Percentiles rank a stretch among this genome's conserved stretches.
phyloP scores from a whole-genome alignment of 1,139 yeast species.

The Geotrichum bryndzae region DNA sequence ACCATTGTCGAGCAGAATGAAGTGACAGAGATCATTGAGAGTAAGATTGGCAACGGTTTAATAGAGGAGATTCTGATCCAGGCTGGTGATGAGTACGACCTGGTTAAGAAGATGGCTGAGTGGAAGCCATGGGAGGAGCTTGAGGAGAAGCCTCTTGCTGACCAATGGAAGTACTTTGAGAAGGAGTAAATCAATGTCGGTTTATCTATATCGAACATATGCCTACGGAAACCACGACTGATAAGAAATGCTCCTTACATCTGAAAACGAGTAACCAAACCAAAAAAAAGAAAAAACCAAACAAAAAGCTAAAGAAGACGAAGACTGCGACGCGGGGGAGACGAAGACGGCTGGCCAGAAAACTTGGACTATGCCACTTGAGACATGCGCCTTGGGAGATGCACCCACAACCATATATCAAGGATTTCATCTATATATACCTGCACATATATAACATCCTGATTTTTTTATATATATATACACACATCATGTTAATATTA shows the following conservation, averaged over 20 bases:
- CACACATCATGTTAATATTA: background rate
- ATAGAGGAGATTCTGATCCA: conserved; percentile 78
- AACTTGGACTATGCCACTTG: background rate
- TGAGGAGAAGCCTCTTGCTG: conserved; percentile 38
- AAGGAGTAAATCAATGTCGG: conserved; percentile 17
- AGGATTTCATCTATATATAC: background rate
- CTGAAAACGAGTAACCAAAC: background rate
- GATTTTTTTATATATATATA: no score
- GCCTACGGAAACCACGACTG: background rate
- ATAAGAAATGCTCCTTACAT: background rate
- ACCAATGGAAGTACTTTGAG: conserved; percentile 37
- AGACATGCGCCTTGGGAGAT: background rate
- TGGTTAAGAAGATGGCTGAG: conserved; percentile 62
- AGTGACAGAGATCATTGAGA: conserved; percentile 62
- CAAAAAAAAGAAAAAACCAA: background rate
- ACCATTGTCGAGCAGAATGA: conserved; percentile 59
- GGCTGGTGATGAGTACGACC: conserved; percentile 72
- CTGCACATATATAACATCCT: background rate
- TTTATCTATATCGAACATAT: no score
- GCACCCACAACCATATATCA: background rate
- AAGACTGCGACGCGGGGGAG: background rate
- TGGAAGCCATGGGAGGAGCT: conserved; percentile 54
- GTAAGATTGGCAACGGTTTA: conserved; percentile 72
- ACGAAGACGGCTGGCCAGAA: background rate
- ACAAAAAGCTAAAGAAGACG: background rate